Conservation (phyloP, 352 stramenopile genomes). For the Peronospora tabacina region DNA sequence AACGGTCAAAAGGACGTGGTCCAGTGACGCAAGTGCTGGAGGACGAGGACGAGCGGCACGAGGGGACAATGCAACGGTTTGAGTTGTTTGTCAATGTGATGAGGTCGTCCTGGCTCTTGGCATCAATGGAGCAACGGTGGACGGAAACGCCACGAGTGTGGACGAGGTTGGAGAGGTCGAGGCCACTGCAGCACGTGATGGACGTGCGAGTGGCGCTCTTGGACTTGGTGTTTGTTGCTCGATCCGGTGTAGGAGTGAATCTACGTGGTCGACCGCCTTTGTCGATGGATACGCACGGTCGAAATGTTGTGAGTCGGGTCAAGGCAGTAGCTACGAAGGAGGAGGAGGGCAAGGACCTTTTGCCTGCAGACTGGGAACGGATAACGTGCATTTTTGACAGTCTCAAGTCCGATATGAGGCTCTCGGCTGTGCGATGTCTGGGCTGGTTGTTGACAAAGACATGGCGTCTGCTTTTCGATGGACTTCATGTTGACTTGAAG, state of each 20-base stretch:
- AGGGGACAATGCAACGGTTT: no score
- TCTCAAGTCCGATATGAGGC: constrained; percentile 68
- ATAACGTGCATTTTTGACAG: constrained; percentile 52
- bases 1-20: no score
- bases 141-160: constrained; percentile 32
- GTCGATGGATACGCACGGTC: constrained; percentile 31
- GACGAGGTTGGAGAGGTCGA: no score
- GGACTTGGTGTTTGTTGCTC: constrained; percentile 62
- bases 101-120: constrained; percentile 60
- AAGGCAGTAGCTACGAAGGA: constrained; percentile 12
- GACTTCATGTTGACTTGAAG: constrained; percentile 60
- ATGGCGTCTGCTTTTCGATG: constrained; percentile 68
- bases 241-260: constrained; percentile 46
- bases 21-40: no score
- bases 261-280: constrained; percentile 38
- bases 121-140: constrained; percentile 60
- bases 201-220: constrained; percentile 51
- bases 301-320: constrained; percentile 36
- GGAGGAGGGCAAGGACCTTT: constrained; percentile 14
- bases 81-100: constrained; percentile 81
- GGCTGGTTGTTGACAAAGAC: constrained; percentile 75
- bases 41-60: neutral
- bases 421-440: constrained; percentile 63
- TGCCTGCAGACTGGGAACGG: constrained; percentile 20
- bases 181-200: constrained; percentile 24